Evolutionary conservation across 2,329 filamentous ascomycete genomes (phyloP), one percentile per base, ranked within the genome.

Genomic region (Claviceps fusiformis): DNA sequence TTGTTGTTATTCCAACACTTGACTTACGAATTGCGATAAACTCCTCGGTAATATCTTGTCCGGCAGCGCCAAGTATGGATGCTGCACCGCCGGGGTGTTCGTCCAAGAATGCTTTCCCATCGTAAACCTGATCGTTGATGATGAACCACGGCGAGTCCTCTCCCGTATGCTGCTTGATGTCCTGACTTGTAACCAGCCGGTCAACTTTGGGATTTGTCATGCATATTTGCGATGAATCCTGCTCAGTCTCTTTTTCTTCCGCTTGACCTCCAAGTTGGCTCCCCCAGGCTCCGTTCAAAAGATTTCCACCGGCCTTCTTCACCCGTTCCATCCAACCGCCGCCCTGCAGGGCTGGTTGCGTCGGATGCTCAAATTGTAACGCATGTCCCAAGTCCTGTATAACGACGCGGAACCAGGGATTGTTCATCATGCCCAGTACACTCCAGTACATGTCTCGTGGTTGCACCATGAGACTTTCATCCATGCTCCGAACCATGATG

Each of bases 401-500:
- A 2, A 83, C 81, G 1, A 96, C 79, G 5, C 91, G 79, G 68
- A 86, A 96, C 91, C 91, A 96, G 0, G 89, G 87, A 62, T 95
- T 95, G 70, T 95, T 95, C 91, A 96, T 95, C 91, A 96, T 96
- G 0, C 91, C 90, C 44, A 95, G 73, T 2, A 95, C 89, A 57
- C 83, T 90, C 91, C 91, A 96, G 71, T 95, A 95, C 88, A 95
- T 93, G 63, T 96, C 91, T 58, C 88, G 79, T 5, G 91, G 91
- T 66, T 95, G 89, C 0, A 88, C 74, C 68, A 87, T 88, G 81
- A 95, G 85, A 54, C 85, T 80, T 60, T 95, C 91, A 62, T 96
- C 91, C 89, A 95, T 95, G 5, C 85, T 86, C 48, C 91, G 79
- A 5, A 95, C 83, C 64, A 95, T 77, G 43, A 96, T 81, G 62